A percentile compares a stretch with the other conserved stretches of the same genome.
These are phyloP conservation scores for Cyclotella kingstonii DNA, from an alignment of 108 stramenopile genomes.

Conservation along the genomic window DNA sequence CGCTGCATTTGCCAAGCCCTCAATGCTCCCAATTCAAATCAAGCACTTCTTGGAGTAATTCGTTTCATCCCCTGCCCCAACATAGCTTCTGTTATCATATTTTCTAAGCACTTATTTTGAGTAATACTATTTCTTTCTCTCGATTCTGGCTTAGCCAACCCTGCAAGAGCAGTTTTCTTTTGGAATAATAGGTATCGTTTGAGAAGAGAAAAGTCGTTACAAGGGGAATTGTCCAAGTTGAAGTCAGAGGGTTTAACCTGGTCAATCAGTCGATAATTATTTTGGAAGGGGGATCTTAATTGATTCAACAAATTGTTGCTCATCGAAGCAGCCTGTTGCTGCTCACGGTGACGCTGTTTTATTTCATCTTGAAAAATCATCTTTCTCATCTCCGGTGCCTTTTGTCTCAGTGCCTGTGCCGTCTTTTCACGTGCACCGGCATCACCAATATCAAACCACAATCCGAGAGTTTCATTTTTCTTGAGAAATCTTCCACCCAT, in stretches of 20 bases:
- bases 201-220: not conserved
- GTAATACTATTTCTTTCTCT: no score
- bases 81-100: slow-evolving; percentile 13
- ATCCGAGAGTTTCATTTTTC: slow-evolving; percentile 54
- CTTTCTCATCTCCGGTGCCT: slow-evolving; percentile 78
- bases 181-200: not conserved
- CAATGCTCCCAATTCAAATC: not conserved
- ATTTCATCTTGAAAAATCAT: slow-evolving; percentile 61
- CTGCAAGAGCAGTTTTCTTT: not conserved
- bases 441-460: slow-evolving; percentile 44
- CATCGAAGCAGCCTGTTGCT: not conserved
- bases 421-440: slow-evolving; percentile 58
- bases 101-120: not conserved
- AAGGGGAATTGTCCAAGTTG: not conserved
- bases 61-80: slow-evolving; percentile 5
- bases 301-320: not conserved
- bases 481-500: slow-evolving; percentile 69
- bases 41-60: slow-evolving; percentile 3
- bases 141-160: no score
- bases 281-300: not conserved
- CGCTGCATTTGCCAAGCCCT: no score
- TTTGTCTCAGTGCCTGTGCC: slow-evolving; percentile 44
- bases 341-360: slow-evolving; percentile 7
- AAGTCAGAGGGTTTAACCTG: no score
- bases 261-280: not conserved